These are phyloP conservation scores for Puccinia polysora DNA, from an alignment of 1,284 basidiomycete genomes.

Conservation along the genomic window DNA sequence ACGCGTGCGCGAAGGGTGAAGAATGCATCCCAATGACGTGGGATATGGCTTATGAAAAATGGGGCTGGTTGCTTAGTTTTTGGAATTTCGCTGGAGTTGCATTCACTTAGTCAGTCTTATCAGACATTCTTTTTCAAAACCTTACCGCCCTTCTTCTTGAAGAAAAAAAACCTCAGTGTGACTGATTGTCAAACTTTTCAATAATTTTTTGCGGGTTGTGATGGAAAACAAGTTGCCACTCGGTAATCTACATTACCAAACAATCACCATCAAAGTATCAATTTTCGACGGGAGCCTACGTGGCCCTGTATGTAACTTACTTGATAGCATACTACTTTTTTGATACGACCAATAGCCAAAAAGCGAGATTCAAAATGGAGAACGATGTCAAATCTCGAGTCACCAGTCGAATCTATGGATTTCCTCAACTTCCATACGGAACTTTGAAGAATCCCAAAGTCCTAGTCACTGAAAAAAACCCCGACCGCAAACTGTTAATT, in stretches of 20 bases:
- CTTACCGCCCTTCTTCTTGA: not conserved
- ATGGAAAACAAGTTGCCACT: constrained; percentile 59
- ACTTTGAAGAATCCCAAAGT: constrained; percentile 82
- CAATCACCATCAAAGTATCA: constrained; percentile 80
- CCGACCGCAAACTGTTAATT: constrained; percentile 67
- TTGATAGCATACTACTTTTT: constrained; percentile 81
- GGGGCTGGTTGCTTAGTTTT: constrained; percentile 54
- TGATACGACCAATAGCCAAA: constrained; percentile 93
- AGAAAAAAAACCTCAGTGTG: not conserved
- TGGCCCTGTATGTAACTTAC: constrained; percentile 69
- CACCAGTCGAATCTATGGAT: constrained; percentile 69
- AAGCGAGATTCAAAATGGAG: constrained; percentile 96
- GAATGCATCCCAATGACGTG: constrained; percentile 99
- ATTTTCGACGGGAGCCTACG: constrained; percentile 72
- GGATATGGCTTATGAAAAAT: constrained; percentile 97
- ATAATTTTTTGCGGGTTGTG: too few relatives aligned
- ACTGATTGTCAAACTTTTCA: too few relatives aligned
- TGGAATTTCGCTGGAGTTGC: constrained; percentile 79
- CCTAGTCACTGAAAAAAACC: constrained; percentile 77
- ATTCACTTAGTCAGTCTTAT: constrained; percentile 40
- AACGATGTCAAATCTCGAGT: constrained; percentile 75
- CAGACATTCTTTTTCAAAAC: constrained; percentile 68
- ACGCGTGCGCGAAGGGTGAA: constrained; percentile 51
- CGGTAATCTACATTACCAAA: constrained; percentile 95
- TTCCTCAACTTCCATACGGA: constrained; percentile 86